Evolutionary conservation across 345 rosid genomes (phyloP).

Genomic region (Draba incana): DNA sequence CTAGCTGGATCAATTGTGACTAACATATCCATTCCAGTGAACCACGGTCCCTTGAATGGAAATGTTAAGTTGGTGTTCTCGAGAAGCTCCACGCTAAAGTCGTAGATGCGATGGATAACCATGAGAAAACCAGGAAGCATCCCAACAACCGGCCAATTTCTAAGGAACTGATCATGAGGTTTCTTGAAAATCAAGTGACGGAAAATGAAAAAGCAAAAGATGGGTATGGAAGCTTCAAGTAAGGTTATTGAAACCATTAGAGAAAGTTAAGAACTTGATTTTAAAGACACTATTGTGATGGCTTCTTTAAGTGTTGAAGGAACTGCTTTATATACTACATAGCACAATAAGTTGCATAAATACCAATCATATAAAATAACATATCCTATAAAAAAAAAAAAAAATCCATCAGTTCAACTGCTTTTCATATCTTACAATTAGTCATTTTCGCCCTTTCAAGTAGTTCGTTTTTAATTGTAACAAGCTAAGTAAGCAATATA

Average conservation of each 20-base stretch:
- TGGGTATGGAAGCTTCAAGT: conserved; percentile 17
- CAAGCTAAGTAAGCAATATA: too few species aligned
- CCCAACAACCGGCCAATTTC: conserved; percentile 39
- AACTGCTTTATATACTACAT: conserved; percentile 4
- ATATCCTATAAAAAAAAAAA: neutral
- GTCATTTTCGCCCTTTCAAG: too few species aligned
- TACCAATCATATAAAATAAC: neutral
- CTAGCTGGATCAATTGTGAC: conserved; percentile 41
- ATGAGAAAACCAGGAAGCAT: conserved; percentile 29
- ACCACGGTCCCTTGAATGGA: conserved; percentile 38
- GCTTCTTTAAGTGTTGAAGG: conserved; percentile 2
- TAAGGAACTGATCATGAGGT: conserved; percentile 2
- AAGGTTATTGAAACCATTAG: neutral
- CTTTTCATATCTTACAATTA: too few species aligned
- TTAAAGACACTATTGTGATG: neutral
- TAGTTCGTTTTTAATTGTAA: too few species aligned
- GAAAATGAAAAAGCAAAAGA: conserved; percentile 18
- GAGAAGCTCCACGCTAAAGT: conserved; percentile 17
- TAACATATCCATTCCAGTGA: conserved; percentile 20
- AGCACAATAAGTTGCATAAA: neutral
- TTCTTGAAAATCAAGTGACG: conserved; percentile 12
- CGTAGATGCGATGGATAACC: conserved; percentile 9
- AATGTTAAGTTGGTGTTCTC: conserved; percentile 27
- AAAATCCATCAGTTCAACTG: too few species aligned
- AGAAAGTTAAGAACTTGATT: neutral